phyloP scores from a whole-genome alignment of 1,284 basidiomycete genomes.

The Fomitopsis schrenkii region DNA sequence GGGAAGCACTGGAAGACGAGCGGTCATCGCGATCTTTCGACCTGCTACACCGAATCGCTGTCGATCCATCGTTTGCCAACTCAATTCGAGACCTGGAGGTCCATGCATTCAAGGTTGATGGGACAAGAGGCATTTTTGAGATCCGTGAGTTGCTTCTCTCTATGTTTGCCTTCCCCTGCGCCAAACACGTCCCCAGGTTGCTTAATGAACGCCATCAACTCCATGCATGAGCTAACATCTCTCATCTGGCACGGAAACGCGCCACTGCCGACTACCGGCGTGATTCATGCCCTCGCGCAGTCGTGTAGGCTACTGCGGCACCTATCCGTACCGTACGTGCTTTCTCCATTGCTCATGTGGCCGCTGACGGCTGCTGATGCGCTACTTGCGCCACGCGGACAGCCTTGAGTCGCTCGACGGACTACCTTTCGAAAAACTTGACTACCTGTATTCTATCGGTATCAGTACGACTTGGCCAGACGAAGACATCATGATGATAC shows the following conservation, averaged over 20 bases:
- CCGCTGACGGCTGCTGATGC: neutral
- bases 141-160: neutral
- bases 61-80: neutral
- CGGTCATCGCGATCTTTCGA: neutral
- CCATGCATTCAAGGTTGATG: neutral
- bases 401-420: neutral
- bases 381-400: neutral
- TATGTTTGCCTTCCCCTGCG: neutral
- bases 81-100: neutral
- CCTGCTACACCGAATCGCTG: neutral
- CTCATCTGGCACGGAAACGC: neutral
- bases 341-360: neutral
- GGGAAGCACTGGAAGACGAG: neutral
- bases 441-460: neutral
- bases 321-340: neutral
- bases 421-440: neutral
- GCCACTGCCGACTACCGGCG: neutral
- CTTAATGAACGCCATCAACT: neutral
- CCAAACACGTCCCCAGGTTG: neutral
- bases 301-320: neutral
- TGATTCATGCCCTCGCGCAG: neutral
- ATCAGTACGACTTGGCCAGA: neutral
- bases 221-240: neutral
- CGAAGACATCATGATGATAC: neutral
- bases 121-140: neutral